phyloP scores from a whole-genome alignment of 1,139 yeast genomes.

The Oligophagozyma castellii region DNA sequence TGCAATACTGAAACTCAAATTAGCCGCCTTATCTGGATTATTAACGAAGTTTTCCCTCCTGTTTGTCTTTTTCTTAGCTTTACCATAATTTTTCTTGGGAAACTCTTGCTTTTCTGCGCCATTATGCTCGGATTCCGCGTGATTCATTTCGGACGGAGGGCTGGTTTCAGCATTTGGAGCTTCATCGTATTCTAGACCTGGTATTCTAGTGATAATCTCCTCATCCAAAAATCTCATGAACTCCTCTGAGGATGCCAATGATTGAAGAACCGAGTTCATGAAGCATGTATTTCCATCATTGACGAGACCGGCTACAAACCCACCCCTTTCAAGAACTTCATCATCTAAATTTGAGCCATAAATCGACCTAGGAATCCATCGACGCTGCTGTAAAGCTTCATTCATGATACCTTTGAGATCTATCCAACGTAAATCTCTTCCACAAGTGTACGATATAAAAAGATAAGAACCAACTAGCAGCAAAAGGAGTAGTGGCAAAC shows the following conservation, averaged over 20 bases:
- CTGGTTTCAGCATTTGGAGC: slow-evolving; percentile 12
- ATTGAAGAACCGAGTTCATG: slow-evolving; percentile 81
- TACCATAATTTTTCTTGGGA: slow-evolving; percentile 11
- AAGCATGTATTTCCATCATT: slow-evolving; percentile 92
- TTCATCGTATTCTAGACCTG: slow-evolving; percentile 24
- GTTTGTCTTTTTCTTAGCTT: slow-evolving; percentile 8
- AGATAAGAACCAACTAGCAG: too few relatives aligned
- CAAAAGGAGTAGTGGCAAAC: too few relatives aligned
- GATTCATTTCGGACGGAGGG: slow-evolving; percentile 2
- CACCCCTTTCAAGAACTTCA: slow-evolving; percentile 33
- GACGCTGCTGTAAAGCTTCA: slow-evolving; percentile 2
- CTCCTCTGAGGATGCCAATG: slow-evolving; percentile 62
- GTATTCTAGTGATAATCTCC: slow-evolving; percentile 24
- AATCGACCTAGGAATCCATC: slow-evolving; percentile 12
- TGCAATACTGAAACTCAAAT: slow-evolving; percentile 38
- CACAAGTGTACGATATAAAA: too few relatives aligned
- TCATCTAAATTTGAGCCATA: slow-evolving; percentile 12
- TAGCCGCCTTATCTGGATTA: slow-evolving; percentile 16
- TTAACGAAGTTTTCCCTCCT: slow-evolving; percentile 10
- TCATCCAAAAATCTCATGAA: slow-evolving; percentile 49
- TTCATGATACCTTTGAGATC: too few relatives aligned
- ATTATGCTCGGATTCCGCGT: not conserved
- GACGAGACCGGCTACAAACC: slow-evolving; percentile 68
- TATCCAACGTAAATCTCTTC: too few relatives aligned
- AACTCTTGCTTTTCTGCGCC: slow-evolving; percentile 2